These are phyloP conservation scores for Starmera amethionina DNA, from an alignment of 805 yeast genomes.

Conservation along the genomic window DNA sequence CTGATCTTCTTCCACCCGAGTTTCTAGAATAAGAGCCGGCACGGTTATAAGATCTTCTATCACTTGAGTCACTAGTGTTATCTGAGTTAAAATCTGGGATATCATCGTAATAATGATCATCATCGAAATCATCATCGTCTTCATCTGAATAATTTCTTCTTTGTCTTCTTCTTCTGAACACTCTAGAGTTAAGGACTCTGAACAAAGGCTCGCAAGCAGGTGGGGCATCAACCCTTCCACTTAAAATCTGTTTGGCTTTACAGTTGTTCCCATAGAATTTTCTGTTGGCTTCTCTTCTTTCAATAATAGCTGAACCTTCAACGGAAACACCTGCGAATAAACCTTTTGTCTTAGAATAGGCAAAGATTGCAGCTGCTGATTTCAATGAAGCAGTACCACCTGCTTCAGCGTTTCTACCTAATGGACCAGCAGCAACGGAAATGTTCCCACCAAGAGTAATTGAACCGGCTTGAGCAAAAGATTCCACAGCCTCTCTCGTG, in stretches of 20 bases:
- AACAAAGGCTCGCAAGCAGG: conserved; percentile 82
- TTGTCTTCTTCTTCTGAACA: conserved; percentile 49
- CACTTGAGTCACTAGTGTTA: conserved; percentile 18
- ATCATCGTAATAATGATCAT: conserved; percentile 66
- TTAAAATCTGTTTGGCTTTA: conserved; percentile 76
- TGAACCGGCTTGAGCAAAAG: conserved; percentile 91
- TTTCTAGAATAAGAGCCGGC: conserved; percentile 5
- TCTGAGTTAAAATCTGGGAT: conserved; percentile 26
- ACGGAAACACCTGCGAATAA: conserved; percentile 94
- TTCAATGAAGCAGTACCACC: conserved; percentile 89
- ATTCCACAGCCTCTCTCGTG: conserved; percentile 77
- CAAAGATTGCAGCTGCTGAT: conserved; percentile 80
- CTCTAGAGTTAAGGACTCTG: conserved; percentile 78
- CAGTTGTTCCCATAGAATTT: conserved; percentile 86
- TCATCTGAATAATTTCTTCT: conserved; percentile 22
- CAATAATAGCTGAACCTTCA: conserved; percentile 94
- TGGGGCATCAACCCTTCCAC: conserved; percentile 89
- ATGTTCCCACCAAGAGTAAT: conserved; percentile 92
- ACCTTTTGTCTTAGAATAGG: conserved; percentile 94
- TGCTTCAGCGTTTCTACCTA: conserved; percentile 96
- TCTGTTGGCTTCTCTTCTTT: conserved; percentile 93
- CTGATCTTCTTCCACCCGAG: conserved; percentile 1
- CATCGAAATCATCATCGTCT: conserved; percentile 37
- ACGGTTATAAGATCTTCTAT: conserved; percentile 16
- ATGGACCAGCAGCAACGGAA: conserved; percentile 94